Base-by-base conservation (phyloP, 805 yeast species). In the Ogataea degrootiae region DNA sequence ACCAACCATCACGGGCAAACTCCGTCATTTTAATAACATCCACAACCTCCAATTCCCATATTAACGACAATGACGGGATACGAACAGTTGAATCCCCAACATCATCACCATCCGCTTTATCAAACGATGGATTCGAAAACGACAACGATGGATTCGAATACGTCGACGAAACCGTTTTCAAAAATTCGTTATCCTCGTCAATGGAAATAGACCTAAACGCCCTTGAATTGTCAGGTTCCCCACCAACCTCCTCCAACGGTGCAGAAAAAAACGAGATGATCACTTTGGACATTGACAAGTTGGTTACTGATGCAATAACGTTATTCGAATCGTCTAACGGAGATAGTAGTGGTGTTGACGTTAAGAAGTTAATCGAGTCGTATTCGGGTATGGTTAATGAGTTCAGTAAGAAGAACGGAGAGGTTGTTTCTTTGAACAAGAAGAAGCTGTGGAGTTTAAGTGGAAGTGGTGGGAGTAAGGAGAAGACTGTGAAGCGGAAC, bases 361-460 rank as follows among this genome's bases (percentile, higher is more conserved):
- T 42, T 4, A 34, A 6, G 4, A 50, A 51, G 36, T 37, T 58
- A 8, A 46, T 58, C 4, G 56, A 58, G 38, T 21, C 39, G 4
- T 58, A 58, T 37, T 58, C 62, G 7, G 58, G 57, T 5, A 47
- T 57, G 39, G 48, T 49, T 7, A 57, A 55, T 44, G 58, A 54
- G 37, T 48, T n/a, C n/a, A 34, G 9, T 34, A 34, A 34, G 36
- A 34, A 19, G 21, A 19, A 19, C 21, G 21, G 21, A 19, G 21
- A 19, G 21, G 21, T 19, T 19, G 21, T 19, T 19, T 2, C 21
- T 19, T 19, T 19, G 21, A 19, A 19, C 21, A 19, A 19, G 21
- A 19, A 34, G 17, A 15, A 15, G 17, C 15, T n/a, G 17, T 34
- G 17, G 36, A n/a, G 17, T 11, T 34, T n/a, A 34, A 12, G 36